phyloP scores from a whole-genome alignment of 1,284 basidiomycete species.

The Ustilago esculenta region DNA sequence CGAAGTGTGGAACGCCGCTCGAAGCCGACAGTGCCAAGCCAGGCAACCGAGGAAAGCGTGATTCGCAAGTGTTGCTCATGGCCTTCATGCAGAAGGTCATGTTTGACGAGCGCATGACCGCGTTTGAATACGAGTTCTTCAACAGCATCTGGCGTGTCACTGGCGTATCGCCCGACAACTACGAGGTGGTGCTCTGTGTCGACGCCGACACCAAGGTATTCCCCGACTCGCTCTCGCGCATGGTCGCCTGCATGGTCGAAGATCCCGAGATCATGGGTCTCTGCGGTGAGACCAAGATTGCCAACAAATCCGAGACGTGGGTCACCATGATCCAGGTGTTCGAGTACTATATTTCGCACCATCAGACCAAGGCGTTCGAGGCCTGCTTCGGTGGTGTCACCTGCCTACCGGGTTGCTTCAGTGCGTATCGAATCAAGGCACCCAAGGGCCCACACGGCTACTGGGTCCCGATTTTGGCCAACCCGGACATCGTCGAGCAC shows the following conservation, averaged over 20 bases:
- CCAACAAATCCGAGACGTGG: conserved; percentile 70
- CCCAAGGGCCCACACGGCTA: conserved; percentile 70
- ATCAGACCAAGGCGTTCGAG: conserved; percentile 75
- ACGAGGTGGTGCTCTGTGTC: conserved; percentile 69
- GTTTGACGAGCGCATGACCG: conserved; percentile 70
- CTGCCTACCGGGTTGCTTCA: conserved; percentile 70
- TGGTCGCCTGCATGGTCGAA: conserved; percentile 70
- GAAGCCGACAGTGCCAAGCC: conserved; percentile 90
- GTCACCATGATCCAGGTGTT: conserved; percentile 75
- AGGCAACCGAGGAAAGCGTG: conserved; percentile 97
- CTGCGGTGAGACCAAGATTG: conserved; percentile 71
- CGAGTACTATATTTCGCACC: conserved; percentile 99
- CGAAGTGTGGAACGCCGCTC: conserved; percentile 77
- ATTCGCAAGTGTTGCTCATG: conserved; percentile 82
- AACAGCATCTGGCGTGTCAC: conserved; percentile 70
- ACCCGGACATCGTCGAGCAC: conserved; percentile 70
- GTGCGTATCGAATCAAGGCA: conserved; percentile 70
- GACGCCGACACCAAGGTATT: conserved; percentile 70
- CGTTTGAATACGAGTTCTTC: conserved; percentile 70
- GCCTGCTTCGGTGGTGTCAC: conserved; percentile 69
- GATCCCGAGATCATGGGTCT: conserved; percentile 70
- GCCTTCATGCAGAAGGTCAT: conserved; percentile 70
- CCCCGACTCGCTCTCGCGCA: conserved; percentile 69
- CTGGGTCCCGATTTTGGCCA: conserved; percentile 69
- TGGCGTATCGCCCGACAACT: conserved; percentile 69